Evolutionary conservation across 805 yeast genomes (phyloP).

Genomic region (Candida namnaoensis): DNA sequence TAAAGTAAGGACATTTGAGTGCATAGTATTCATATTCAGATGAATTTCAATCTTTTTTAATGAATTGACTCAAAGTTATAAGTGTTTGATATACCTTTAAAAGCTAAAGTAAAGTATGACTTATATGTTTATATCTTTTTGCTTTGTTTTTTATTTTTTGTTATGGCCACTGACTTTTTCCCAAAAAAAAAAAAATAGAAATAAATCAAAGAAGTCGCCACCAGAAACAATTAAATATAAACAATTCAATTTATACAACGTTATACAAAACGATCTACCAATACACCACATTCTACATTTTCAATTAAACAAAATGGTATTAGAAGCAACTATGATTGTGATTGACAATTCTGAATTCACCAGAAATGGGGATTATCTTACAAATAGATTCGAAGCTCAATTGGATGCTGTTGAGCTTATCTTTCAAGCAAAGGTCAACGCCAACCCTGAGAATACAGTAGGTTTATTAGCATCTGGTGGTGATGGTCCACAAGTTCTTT

Average conservation of each 20-base stretch:
- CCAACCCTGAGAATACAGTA: slow-evolving; percentile 91
- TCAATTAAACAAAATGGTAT: slow-evolving; percentile 47
- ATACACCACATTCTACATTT: no score
- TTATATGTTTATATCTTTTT: no score
- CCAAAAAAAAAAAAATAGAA: no score
- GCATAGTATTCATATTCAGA: slow-evolving; percentile 6
- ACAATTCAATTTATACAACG: no score
- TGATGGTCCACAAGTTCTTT: slow-evolving; percentile 74
- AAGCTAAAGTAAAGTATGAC: no score
- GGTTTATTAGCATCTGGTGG: slow-evolving; percentile 90
- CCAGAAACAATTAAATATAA: no score
- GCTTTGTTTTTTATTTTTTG: no score
- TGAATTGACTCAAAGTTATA: no score
- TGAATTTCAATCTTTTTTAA: no score
- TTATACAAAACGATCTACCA: neutral
- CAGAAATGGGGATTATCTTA: slow-evolving; percentile 90
- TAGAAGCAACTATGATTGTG: slow-evolving; percentile 93
- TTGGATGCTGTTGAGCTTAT: slow-evolving; percentile 81
- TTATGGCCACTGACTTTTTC: no score
- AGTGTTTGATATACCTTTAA: no score
- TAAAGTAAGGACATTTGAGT: slow-evolving; percentile 18
- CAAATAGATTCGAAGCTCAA: slow-evolving; percentile 88
- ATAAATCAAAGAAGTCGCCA: no score
- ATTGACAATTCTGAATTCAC: slow-evolving; percentile 94
- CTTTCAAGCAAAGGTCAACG: slow-evolving; percentile 75